Percentiles rank a stretch among this genome's conserved stretches.
Conservation (phyloP, 2,329 filamentous ascomycete species). For the Monosporascus sp. region DNA sequence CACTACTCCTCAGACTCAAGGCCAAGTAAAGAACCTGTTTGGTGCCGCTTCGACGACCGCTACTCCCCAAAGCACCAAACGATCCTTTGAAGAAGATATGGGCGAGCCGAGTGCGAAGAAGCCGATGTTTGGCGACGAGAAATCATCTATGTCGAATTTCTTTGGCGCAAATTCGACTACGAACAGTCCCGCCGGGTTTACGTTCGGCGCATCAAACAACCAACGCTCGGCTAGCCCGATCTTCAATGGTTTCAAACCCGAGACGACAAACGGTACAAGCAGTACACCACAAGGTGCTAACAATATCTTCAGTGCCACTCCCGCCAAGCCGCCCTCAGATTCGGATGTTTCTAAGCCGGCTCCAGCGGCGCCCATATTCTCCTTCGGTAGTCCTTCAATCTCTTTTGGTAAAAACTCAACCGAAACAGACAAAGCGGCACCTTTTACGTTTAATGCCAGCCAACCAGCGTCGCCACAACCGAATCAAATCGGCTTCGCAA, state of each 20-base stretch:
- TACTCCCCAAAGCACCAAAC: slow-evolving; percentile 7
- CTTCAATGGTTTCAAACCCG: slow-evolving; percentile 9
- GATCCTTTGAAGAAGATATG: slow-evolving; percentile 9
- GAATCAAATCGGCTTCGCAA: slow-evolving; percentile 11
- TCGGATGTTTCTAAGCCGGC: slow-evolving; percentile 38
- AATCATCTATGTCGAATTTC: slow-evolving; percentile 10
- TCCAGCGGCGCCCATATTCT: no score
- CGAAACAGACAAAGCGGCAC: background rate
- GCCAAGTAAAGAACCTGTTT: slow-evolving; percentile 1
- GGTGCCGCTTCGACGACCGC: slow-evolving; percentile 6
- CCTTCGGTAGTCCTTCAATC: slow-evolving; percentile 3
- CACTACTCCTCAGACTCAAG: slow-evolving; percentile 5
- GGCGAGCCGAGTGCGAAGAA: slow-evolving; percentile 1
- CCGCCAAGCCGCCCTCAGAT: slow-evolving; percentile 30
- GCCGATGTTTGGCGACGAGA: slow-evolving; percentile 12
- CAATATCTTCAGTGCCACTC: slow-evolving; percentile 19
- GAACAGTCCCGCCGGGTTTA: slow-evolving; percentile 12
- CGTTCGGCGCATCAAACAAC: slow-evolving; percentile 32
- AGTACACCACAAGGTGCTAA: background rate
- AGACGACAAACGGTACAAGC: slow-evolving; percentile 2
- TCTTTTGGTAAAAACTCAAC: slow-evolving; percentile 17
- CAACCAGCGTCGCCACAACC: slow-evolving; percentile 6
- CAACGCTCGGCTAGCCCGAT: slow-evolving; percentile 6
- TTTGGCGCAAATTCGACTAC: slow-evolving; percentile 18
- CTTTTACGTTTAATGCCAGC: slow-evolving; percentile 6